These are phyloP conservation scores for Dendrobium chrysotoxum DNA, from an alignment of 106 monocot species.

Conservation along the genomic window DNA sequence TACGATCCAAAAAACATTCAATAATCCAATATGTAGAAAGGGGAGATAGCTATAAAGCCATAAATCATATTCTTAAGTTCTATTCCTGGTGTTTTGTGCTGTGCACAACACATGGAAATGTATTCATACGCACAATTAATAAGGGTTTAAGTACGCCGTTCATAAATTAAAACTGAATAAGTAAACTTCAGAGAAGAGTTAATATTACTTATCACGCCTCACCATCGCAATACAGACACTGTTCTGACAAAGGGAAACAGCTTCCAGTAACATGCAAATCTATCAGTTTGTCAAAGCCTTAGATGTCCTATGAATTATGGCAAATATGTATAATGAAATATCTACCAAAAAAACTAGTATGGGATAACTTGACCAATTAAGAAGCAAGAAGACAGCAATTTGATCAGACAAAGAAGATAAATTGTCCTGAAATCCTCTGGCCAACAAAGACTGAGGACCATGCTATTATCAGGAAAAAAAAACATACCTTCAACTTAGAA, in stretches of 20 bases:
- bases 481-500: constrained; percentile 65
- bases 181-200: not conserved
- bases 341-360: not conserved
- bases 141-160: not conserved
- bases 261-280: not conserved
- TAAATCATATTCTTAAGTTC: no score
- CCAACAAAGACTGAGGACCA: not conserved
- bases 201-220: not conserved
- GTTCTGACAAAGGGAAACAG: not conserved
- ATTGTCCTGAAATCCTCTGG: not conserved
- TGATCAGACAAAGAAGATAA: not conserved
- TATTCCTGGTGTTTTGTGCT: not conserved
- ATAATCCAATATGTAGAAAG: no score
- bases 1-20: no score
- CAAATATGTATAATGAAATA: not conserved
- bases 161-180: not conserved
- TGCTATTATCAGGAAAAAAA: not conserved
- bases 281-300: not conserved
- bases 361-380: not conserved
- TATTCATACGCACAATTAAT: not conserved
- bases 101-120: not conserved
- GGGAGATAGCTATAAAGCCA: no score
- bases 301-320: no score
- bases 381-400: not conserved
- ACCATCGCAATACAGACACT: not conserved